A percentile compares a stretch with the other conserved stretches of the same genome.
Conservation (phyloP, 257 asterid genomes). For the Misopates orontium region DNA sequence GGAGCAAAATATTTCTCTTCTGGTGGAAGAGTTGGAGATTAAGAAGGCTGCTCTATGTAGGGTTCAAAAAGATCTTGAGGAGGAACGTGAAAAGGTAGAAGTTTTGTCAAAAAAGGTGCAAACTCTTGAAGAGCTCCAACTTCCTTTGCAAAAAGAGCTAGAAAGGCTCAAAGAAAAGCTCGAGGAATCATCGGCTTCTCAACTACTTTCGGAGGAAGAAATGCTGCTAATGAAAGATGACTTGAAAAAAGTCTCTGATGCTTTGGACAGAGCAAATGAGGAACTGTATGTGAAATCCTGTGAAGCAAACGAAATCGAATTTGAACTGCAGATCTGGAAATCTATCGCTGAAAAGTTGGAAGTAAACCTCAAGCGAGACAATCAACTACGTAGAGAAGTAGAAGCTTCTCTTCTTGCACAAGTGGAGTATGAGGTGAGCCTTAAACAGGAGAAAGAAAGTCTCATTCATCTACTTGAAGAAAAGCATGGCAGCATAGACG, state of each 20-base stretch:
- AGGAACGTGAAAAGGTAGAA: constrained; percentile 52
- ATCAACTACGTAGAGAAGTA: constrained; percentile 59
- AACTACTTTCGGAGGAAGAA: constrained; percentile 48
- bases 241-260: constrained; percentile 48
- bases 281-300: constrained; percentile 63
- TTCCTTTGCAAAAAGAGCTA: constrained; percentile 55
- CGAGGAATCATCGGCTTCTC: constrained; percentile 44
- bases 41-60: constrained; percentile 46
- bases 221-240: constrained; percentile 49
- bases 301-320: constrained; percentile 68
- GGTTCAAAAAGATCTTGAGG: constrained; percentile 59
- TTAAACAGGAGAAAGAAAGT: constrained; percentile 60
- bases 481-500: constrained; percentile 44
- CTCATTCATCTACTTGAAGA: constrained; percentile 51
- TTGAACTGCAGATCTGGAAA: constrained; percentile 77
- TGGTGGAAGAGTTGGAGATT: constrained; percentile 51
- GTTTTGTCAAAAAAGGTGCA: constrained; percentile 43
- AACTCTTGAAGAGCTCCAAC: constrained; percentile 42
- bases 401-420: constrained; percentile 88
- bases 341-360: constrained; percentile 68
- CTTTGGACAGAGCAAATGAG: constrained; percentile 62
- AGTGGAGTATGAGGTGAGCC: constrained; percentile 56
- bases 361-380: constrained; percentile 52
- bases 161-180: constrained; percentile 50
- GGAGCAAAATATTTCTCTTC: constrained; percentile 33